These are phyloP conservation scores for Tardiomyces digboiensis DNA, from an alignment of 1,139 yeast genomes.

Conservation along the genomic window DNA sequence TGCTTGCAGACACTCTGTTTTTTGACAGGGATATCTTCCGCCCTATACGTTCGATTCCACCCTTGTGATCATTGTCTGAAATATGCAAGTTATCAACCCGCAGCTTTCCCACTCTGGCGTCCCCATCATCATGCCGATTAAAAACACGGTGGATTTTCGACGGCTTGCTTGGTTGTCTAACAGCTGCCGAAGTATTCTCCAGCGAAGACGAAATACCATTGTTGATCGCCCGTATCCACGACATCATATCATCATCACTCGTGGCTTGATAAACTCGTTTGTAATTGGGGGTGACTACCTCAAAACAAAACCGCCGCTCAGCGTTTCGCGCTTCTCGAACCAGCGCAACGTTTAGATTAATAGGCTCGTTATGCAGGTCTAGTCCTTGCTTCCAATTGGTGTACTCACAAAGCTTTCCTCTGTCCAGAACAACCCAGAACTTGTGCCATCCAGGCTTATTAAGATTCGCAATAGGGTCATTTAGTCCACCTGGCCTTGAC, in stretches of 20 bases:
- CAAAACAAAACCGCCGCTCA: conserved; percentile 54
- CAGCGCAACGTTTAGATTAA: conserved; percentile 63
- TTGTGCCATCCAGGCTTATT: conserved; percentile 79
- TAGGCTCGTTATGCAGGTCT: conserved; percentile 55
- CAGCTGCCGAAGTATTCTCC: conserved; percentile 9
- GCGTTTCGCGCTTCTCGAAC: conserved; percentile 42
- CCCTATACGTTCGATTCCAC: conserved; percentile 4
- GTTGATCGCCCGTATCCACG: conserved; percentile 55
- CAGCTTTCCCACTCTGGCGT: background rate
- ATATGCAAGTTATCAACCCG: background rate
- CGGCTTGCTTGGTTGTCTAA: background rate
- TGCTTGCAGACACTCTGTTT: background rate
- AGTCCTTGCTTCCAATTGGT: conserved; percentile 74
- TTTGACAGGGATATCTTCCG: conserved; percentile 12
- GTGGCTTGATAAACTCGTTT: conserved; percentile 75
- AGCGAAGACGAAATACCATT: conserved; percentile 29
- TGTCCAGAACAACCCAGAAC: conserved; percentile 72
- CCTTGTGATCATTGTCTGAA: background rate
- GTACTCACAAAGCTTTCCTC: conserved; percentile 61
- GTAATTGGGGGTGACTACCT: conserved; percentile 62
- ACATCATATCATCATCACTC: conserved; percentile 53
- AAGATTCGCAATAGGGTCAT: conserved; percentile 49
- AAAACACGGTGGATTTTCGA: background rate
- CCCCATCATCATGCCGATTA: background rate
- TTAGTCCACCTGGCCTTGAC: conserved; percentile 30